Evolutionary conservation across 2,329 filamentous ascomycete genomes (phyloP).

Genomic region (Pezicula neosporulosa): DNA sequence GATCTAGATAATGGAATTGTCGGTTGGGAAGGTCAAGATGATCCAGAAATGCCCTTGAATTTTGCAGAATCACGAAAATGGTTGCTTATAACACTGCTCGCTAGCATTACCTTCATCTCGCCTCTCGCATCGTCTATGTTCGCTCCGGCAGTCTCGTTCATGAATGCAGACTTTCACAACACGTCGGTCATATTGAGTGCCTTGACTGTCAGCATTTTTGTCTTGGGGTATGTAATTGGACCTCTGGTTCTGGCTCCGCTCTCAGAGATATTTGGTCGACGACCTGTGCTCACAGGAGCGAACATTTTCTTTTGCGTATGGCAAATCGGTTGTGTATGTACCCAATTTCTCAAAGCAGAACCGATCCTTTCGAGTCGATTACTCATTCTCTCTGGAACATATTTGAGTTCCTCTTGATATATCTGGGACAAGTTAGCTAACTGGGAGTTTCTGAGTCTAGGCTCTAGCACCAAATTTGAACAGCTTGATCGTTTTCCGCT

Average conservation of each 20-base stretch:
- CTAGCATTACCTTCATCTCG: slow-evolving; percentile 23
- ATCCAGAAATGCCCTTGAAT: slow-evolving; percentile 47
- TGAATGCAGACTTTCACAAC: slow-evolving; percentile 15
- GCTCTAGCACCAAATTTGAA: slow-evolving; percentile 45
- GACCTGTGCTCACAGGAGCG: slow-evolving; percentile 49
- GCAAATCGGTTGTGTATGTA: slow-evolving; percentile 56
- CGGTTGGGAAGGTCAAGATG: slow-evolving; percentile 53
- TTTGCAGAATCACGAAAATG: slow-evolving; percentile 1
- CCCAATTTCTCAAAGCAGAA: no score
- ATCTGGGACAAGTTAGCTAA: no score
- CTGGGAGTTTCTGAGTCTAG: no score
- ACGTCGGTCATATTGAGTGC: slow-evolving; percentile 7
- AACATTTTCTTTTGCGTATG: slow-evolving; percentile 59
- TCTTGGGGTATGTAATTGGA: slow-evolving; percentile 55
- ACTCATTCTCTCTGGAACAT: no score
- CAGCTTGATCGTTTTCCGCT: slow-evolving; percentile 41
- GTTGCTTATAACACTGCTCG: slow-evolving; percentile 5
- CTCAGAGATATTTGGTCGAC: slow-evolving; percentile 62
- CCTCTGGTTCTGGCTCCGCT: slow-evolving; percentile 55
- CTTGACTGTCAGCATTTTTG: slow-evolving; percentile 41
- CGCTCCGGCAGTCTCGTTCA: slow-evolving; percentile 32
- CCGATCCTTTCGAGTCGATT: no score
- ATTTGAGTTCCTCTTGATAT: no score
- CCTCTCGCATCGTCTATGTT: slow-evolving; percentile 37
- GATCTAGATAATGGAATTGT: slow-evolving; percentile 49